Evolutionary conservation across 2,329 filamentous ascomycete genomes (phyloP).

Genomic region (Lachnellula willkommii): DNA sequence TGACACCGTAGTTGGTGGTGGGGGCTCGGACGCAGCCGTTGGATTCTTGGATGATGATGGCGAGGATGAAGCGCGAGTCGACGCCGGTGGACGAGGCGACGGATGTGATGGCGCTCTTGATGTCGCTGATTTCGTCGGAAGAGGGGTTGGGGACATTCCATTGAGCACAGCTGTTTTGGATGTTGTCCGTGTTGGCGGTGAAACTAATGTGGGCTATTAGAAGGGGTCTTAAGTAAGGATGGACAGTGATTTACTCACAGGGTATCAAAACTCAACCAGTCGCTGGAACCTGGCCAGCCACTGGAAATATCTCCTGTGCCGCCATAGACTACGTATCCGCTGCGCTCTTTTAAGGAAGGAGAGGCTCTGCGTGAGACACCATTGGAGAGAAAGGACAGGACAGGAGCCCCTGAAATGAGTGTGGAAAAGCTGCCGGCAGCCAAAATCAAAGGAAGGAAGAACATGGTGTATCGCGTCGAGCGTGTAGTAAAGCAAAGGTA

Average conservation of each 20-base stretch:
- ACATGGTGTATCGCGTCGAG: conserved; percentile 12
- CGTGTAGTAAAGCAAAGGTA: conserved; percentile 2
- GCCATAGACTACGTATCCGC: conserved; percentile 8
- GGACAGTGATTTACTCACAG: conserved; percentile 8
- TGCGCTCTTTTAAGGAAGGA: conserved; percentile 4
- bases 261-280: conserved; percentile 13
- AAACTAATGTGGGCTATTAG: conserved; percentile 4
- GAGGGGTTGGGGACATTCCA: conserved; percentile 2
- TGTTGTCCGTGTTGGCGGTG: conserved; percentile 1
- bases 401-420: conserved; percentile 14
- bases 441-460: conserved; percentile 16
- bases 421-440: conserved; percentile 19
- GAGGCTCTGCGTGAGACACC: background rate
- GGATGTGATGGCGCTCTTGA: conserved; percentile 2
- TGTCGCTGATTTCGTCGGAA: conserved; percentile 3
- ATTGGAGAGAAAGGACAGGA: conserved; percentile 6
- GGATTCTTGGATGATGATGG: conserved; percentile 31
- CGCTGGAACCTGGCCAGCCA: conserved; percentile 12
- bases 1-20: conserved; percentile 13
- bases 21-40: conserved; percentile 26
- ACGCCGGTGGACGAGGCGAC: conserved; percentile 11
- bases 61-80: conserved; percentile 31
- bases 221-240: background rate
- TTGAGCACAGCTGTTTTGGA: background rate
- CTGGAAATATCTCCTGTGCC: conserved; percentile 3